Percentiles rank a stretch among this genome's conserved stretches.
Conservation (phyloP, 2,329 filamentous ascomycete species). For the Botryotinia calthae region DNA sequence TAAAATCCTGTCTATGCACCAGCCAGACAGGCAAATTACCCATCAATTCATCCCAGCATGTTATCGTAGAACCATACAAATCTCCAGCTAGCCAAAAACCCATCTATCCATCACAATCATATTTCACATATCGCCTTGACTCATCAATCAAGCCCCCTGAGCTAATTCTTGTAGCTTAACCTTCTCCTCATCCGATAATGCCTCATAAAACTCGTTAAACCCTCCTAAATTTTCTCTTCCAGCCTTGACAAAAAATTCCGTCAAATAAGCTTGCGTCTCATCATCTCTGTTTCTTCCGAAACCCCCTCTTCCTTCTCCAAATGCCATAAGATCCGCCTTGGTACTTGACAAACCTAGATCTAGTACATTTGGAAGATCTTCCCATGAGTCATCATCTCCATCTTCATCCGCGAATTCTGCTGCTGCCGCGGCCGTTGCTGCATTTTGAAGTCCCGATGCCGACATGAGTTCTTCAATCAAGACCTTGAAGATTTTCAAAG, state of each 20-base stretch:
- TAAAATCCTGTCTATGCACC: neutral
- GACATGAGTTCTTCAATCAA: conserved; percentile 88
- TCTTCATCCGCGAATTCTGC: conserved; percentile 59
- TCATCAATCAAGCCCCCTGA: conserved; percentile 21
- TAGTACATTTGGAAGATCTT: conserved; percentile 75
- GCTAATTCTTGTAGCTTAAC: conserved; percentile 46
- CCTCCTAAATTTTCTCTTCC: conserved; percentile 39
- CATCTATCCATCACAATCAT: neutral
- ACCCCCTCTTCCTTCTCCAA: conserved; percentile 56
- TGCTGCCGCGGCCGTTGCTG: conserved; percentile 59
- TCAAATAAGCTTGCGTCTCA: conserved; percentile 82
- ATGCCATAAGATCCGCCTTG: conserved; percentile 78
- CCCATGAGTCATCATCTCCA: conserved; percentile 80
- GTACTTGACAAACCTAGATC: conserved; percentile 70
- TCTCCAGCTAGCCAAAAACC: neutral
- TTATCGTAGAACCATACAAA: neutral
- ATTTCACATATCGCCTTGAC: neutral
- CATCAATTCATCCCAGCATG: neutral
- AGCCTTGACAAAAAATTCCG: conserved; percentile 69
- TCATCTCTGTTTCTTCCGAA: conserved; percentile 71
- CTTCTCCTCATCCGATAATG: conserved; percentile 44
- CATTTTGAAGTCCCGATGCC: conserved; percentile 64
- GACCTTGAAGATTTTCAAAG: conserved; percentile 94
- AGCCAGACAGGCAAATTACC: neutral
- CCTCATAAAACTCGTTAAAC: conserved; percentile 41